Evolutionary conservation across 805 yeast genomes (phyloP).

Genomic region (Cyberlindnera maritima): DNA sequence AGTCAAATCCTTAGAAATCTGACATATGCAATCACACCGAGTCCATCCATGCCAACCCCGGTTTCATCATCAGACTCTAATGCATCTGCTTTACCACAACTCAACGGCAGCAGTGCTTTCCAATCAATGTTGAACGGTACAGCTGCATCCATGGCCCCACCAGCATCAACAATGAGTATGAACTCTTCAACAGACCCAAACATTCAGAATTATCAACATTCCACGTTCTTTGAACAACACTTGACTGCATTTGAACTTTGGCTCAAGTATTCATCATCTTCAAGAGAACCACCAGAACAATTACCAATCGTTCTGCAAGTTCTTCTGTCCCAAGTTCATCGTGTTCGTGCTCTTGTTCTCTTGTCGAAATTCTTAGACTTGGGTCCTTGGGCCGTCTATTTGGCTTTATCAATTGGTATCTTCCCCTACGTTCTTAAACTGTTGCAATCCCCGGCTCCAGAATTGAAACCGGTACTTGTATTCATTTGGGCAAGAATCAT

Average conservation of each 20-base stretch:
- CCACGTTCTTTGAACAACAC: constrained; percentile 94
- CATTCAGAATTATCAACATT: constrained; percentile 69
- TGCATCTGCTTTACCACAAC: neutral
- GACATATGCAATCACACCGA: constrained; percentile 23
- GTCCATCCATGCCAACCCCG: neutral
- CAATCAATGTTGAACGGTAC: neutral
- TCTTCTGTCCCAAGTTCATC: constrained; percentile 86
- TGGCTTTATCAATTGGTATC: constrained; percentile 90
- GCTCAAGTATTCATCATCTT: constrained; percentile 86
- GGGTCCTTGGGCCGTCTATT: constrained; percentile 97
- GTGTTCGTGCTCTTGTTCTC: constrained; percentile 82
- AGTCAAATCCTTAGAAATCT: constrained; percentile 57
- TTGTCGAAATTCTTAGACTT: constrained; percentile 84
- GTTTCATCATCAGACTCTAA: neutral
- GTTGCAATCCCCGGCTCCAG: constrained; percentile 92
- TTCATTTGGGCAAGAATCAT: constrained; percentile 97
- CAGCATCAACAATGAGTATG: neutral
- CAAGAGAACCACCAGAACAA: constrained; percentile 90
- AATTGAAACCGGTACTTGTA: constrained; percentile 87
- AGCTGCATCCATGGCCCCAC: neutral
- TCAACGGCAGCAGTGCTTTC: neutral
- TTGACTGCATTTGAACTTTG: constrained; percentile 95
- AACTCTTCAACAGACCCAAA: constrained; percentile 8
- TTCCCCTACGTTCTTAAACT: constrained; percentile 92
- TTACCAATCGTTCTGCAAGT: constrained; percentile 93